Conservation (phyloP, 805 yeast species). For the Wickerhamomyces hampshirensis region DNA sequence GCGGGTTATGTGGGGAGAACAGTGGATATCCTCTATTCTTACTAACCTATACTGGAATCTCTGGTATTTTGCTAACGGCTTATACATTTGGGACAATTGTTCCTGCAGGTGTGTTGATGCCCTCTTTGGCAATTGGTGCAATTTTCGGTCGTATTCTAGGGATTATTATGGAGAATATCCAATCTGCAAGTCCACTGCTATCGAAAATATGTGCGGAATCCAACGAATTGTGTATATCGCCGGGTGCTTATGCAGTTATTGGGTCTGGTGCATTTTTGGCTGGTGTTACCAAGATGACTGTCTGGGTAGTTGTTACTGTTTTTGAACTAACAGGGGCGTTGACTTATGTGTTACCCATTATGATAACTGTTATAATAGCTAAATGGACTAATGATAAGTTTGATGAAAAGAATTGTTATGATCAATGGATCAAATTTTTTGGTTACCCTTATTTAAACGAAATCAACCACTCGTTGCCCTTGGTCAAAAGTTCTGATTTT, state of each 20-base stretch:
- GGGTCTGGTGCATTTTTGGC: slow-evolving; percentile 83
- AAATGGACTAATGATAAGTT: slow-evolving; percentile 67
- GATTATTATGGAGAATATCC: slow-evolving; percentile 43
- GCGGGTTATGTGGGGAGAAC: slow-evolving; percentile 22
- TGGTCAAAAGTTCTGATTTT: slow-evolving; percentile 28
- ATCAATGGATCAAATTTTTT: slow-evolving; percentile 42
- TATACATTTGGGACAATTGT: slow-evolving; percentile 65
- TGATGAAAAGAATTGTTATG: slow-evolving; percentile 59
- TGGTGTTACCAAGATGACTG: slow-evolving; percentile 76
- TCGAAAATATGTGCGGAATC: slow-evolving; percentile 38
- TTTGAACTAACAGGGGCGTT: slow-evolving; percentile 86
- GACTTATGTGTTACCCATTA: slow-evolving; percentile 76
- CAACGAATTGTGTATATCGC: slow-evolving; percentile 57
- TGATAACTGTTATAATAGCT: slow-evolving; percentile 75
- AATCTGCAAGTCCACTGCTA: slow-evolving; percentile 32
- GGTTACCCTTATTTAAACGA: slow-evolving; percentile 41
- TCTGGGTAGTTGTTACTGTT: slow-evolving; percentile 73
- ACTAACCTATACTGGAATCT: slow-evolving; percentile 25
- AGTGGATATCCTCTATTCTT: slow-evolving; percentile 7
- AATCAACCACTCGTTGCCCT: slow-evolving; percentile 36
- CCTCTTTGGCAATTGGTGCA: slow-evolving; percentile 60
- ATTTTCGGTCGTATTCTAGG: slow-evolving; percentile 54
- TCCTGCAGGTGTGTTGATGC: slow-evolving; percentile 66
- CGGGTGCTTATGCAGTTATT: slow-evolving; percentile 84
- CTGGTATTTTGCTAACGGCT: slow-evolving; percentile 57